phyloP scores from a whole-genome alignment of 2,329 filamentous ascomycete species.

The Claviceps fusiformis region DNA sequence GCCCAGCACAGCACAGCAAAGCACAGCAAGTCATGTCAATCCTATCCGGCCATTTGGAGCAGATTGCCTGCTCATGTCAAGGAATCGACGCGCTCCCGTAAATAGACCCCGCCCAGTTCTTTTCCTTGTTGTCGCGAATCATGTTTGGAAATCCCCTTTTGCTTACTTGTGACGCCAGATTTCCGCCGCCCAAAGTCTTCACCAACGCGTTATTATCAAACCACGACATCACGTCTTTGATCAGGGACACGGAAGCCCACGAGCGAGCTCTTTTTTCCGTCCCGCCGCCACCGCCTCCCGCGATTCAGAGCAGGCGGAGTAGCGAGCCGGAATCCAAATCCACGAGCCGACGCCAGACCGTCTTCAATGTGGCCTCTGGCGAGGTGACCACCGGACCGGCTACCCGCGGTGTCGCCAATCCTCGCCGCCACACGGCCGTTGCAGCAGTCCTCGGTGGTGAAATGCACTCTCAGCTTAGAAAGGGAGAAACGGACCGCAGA shows the following conservation, averaged over 20 bases:
- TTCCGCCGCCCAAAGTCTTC: constrained; percentile 85
- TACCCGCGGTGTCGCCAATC: constrained; percentile 32
- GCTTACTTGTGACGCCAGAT: constrained; percentile 35
- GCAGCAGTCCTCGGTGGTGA: constrained; percentile 79
- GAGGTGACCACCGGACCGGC: constrained; percentile 46
- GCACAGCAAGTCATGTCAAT: constrained; percentile 44
- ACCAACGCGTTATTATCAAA: constrained; percentile 80
- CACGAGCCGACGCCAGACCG: constrained; percentile 41
- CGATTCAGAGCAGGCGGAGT: constrained; percentile 19
- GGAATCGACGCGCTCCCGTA: constrained; percentile 65
- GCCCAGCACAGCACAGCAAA: no score
- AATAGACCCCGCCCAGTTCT: not conserved
- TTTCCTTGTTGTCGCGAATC: not conserved
- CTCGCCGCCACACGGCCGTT: constrained; percentile 67
- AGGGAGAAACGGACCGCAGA: constrained; percentile 34
- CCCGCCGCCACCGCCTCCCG: constrained; percentile 55
- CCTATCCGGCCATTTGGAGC: constrained; percentile 58
- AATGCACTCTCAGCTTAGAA: constrained; percentile 65
- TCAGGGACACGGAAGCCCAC: constrained; percentile 88
- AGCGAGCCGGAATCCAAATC: constrained; percentile 26
- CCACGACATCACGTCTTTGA: constrained; percentile 86
- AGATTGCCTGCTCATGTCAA: constrained; percentile 62
- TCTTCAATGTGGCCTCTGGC: constrained; percentile 51
- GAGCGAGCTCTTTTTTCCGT: constrained; percentile 92
- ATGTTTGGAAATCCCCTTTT: not conserved